phyloP scores from a whole-genome alignment of 2,329 filamentous ascomycete species.

The Fusarium tupiense region DNA sequence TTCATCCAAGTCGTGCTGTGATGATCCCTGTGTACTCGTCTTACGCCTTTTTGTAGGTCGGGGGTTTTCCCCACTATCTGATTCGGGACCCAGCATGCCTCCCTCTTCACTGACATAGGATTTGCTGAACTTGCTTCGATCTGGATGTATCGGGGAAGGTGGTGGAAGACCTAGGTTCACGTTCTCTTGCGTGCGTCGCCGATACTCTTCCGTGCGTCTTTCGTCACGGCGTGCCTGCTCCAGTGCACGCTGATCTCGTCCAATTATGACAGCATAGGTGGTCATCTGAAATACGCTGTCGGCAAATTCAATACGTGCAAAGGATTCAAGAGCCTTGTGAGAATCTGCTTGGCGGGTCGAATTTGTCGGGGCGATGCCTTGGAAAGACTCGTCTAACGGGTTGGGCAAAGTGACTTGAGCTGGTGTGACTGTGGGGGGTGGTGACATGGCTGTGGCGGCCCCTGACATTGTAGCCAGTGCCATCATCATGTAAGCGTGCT shows the following conservation, averaged over 20 bases:
- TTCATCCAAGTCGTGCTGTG: constrained; percentile 55
- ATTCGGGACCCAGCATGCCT: constrained; percentile 72
- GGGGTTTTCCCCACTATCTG: constrained; percentile 62
- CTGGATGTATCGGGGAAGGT: constrained; percentile 59
- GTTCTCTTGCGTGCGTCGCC: constrained; percentile 58
- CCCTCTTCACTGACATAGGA: constrained; percentile 76
- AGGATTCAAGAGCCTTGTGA: constrained; percentile 62
- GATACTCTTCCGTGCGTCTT: constrained; percentile 57
- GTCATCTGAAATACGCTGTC: constrained; percentile 85
- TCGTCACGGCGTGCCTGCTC: constrained; percentile 64
- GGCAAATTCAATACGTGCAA: constrained; percentile 72
- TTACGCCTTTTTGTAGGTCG: constrained; percentile 60
- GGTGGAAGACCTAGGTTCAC: constrained; percentile 60
- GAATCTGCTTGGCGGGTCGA: constrained; percentile 49
- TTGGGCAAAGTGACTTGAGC: constrained; percentile 58
- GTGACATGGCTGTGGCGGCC: constrained; percentile 50
- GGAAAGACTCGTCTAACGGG: constrained; percentile 45
- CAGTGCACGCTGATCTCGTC: constrained; percentile 72
- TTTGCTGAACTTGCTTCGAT: constrained; percentile 67
- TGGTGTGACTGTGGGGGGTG: constrained; percentile 57
- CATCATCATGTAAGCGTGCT: constrained; percentile 58
- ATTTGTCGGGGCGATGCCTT: constrained; percentile 44
- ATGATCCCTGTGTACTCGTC: constrained; percentile 56
- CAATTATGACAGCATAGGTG: constrained; percentile 76
- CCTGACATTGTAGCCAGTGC: constrained; percentile 53